Evolutionary conservation across 768 basidiomycete genomes (phyloP).

Genomic region (Kwoniella europaea): DNA sequence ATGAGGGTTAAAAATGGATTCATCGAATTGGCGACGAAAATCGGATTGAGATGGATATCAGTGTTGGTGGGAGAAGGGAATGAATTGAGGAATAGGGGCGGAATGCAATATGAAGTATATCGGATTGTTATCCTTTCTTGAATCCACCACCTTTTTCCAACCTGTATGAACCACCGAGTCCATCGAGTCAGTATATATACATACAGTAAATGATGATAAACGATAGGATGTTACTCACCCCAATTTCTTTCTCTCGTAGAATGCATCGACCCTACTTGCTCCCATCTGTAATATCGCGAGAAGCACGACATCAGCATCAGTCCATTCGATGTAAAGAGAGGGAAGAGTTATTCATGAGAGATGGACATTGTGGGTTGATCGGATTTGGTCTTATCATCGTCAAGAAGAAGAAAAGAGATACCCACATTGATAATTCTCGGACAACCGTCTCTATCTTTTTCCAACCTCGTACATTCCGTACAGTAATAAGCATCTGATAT

Average conservation of each 20-base stretch:
- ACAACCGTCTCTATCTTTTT: constrained; percentile 97
- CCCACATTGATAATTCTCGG: constrained; percentile 68
- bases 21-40: neutral
- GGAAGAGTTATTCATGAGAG: too few species aligned
- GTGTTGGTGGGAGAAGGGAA: neutral
- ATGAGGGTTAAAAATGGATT: too few species aligned
- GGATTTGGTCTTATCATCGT: too few species aligned
- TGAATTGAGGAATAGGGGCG: neutral
- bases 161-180: constrained; percentile 2
- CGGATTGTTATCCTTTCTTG: constrained; percentile 38
- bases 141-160: constrained; percentile 39
- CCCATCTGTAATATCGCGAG: constrained; percentile 34
- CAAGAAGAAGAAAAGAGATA: neutral
- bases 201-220: neutral
- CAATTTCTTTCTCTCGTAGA: constrained; percentile 52
- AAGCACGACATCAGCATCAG: neutral
- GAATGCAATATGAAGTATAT: neutral
- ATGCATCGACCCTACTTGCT: constrained; percentile 52
- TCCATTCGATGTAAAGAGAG: neutral
- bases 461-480: constrained; percentile 84
- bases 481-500: constrained; percentile 99
- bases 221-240: constrained; percentile 32
- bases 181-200: neutral
- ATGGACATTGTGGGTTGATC: too few species aligned
- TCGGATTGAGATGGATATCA: neutral